A percentile compares a stretch with the other conserved stretches of the same genome.
phyloP scores from a whole-genome alignment of 129 eudicot species.

The Centrapalus pauciflorus region DNA sequence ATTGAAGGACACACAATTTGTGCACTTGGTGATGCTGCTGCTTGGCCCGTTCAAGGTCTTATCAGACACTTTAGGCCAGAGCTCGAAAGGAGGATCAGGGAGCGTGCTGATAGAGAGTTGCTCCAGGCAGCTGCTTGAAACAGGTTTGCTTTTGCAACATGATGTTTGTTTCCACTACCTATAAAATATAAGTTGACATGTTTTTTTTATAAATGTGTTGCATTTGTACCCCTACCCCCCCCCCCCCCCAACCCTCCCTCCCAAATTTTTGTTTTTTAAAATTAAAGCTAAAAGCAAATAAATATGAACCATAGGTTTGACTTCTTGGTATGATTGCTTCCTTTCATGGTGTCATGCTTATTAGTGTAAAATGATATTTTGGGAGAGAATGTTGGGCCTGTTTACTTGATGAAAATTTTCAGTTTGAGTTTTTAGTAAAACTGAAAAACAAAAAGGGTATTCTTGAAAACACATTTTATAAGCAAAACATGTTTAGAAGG shows the following conservation, averaged over 20 bases:
- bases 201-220: not conserved
- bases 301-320: too few species aligned
- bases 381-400: not conserved
- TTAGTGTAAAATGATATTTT: not conserved
- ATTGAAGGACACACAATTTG: conserved; percentile 96
- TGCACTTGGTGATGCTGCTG: conserved; percentile 98
- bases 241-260: too few species aligned
- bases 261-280: too few species aligned
- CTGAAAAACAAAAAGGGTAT: too few species aligned
- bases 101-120: conserved; percentile 76
- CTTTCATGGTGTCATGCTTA: not conserved
- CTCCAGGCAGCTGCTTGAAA: conserved; percentile 70
- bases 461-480: too few species aligned
- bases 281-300: too few species aligned
- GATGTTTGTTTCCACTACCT: not conserved
- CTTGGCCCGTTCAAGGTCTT: conserved; percentile 99
- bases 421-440: too few species aligned
- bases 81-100: conserved; percentile 86
- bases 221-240: too few species aligned
- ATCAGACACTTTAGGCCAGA: conserved; percentile 97
- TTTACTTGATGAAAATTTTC: too few species aligned
- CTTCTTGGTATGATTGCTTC: not conserved
- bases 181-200: not conserved
- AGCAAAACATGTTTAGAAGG: too few species aligned
- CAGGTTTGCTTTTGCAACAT: conserved; percentile 36